phyloP scores from a whole-genome alignment of 2,329 filamentous ascomycete species.

The Cercospora sp. region DNA sequence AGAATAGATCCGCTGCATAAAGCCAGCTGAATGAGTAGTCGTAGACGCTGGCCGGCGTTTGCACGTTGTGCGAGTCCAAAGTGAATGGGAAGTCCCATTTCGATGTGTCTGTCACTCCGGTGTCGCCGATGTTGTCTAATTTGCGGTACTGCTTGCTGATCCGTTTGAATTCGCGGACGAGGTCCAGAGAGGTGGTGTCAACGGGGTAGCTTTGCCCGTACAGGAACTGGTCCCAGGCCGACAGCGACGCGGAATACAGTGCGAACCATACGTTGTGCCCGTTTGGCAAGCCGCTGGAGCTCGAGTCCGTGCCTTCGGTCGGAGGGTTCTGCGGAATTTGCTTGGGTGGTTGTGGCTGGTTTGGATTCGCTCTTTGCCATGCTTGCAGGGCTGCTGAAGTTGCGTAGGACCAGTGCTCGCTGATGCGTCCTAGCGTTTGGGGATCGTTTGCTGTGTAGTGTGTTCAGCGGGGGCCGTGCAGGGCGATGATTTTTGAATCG shows the following conservation, averaged over 20 bases:
- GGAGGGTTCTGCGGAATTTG: not conserved
- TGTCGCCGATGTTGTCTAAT: not conserved
- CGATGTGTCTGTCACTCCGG: not conserved
- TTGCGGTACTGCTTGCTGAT: not conserved
- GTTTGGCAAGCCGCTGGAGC: not conserved
- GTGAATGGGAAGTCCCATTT: slow-evolving; percentile 1
- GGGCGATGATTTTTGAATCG: no score
- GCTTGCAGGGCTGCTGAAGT: not conserved
- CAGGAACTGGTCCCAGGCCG: not conserved
- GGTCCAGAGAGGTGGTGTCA: not conserved
- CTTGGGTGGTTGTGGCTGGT: not conserved
- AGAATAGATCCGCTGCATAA: not conserved
- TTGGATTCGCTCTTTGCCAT: not conserved
- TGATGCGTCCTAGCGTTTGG: not conserved
- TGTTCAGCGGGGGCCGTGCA: not conserved
- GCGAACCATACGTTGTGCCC: not conserved
- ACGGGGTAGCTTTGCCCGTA: not conserved
- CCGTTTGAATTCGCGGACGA: not conserved
- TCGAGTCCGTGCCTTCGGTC: not conserved
- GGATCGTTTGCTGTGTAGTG: not conserved
- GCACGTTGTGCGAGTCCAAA: not conserved
- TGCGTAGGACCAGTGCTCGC: not conserved
- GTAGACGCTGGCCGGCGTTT: not conserved
- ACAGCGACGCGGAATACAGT: not conserved
- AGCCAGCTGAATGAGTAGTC: not conserved